Evolutionary conservation across 441 rosid genomes (phyloP), one percentile per base, ranked within the genome.

Genomic region (Arabidopsis hybrid): DNA sequence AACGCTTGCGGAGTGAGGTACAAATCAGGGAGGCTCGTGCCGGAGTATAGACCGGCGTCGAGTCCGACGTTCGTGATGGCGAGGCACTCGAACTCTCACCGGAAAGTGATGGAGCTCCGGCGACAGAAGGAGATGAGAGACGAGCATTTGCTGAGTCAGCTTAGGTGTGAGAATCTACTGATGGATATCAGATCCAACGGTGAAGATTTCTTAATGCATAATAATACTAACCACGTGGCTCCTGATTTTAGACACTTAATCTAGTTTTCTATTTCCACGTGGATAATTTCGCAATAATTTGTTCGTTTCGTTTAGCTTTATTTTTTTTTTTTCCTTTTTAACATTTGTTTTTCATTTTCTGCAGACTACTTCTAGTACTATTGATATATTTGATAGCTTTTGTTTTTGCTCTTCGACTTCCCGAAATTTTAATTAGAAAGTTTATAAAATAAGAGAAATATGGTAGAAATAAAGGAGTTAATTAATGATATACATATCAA

Each of bases 1-100:
- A 92, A 92, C 59, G 98, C 98, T 1, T 92, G 98, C 18, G 98
- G 98, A 4, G 98, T 92, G 31, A 60, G 98, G 66, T 92, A 92
- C 82, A 92, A 91, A 71, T 92, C 98, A 5, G 98, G 98, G 0
- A 64, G 98, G 35, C 83, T 92, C 2, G 98, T 92, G 21, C 98
- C 98, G 10, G 98, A 92, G 63, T 92, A 92, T 73, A 74, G 98
- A 32, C 98, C 98, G 7, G 98, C 98, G 0, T 85, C 95, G 0
- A 92, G 98, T 67, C 98, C 98, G 8, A 92, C 98, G 0, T 92
- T 92, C 10, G 78, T 89, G 78, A 84, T 89, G 35, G 87, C 93
- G 0, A 92, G 89, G 31, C 98, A 93, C 77, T 93, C 98, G 1
- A 93, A 91, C 65, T 93, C 97, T 6, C 98, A 93, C 82, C 87